These are phyloP conservation scores for Epichloe festucae DNA, from an alignment of 2,329 filamentous ascomycete genomes.

Conservation along the genomic window DNA sequence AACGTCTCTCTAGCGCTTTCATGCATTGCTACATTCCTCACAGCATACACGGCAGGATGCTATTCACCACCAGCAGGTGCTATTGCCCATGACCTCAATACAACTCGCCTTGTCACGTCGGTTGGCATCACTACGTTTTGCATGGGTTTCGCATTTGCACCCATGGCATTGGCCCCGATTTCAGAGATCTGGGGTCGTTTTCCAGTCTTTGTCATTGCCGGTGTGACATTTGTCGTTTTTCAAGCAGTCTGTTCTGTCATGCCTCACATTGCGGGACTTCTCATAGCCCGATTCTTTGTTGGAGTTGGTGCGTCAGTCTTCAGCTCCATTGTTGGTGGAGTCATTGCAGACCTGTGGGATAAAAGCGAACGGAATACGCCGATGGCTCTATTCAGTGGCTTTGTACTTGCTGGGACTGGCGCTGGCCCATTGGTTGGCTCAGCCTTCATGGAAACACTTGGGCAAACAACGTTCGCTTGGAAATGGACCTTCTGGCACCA, in stretches of 20 bases:
- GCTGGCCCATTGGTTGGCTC: conserved; percentile 61
- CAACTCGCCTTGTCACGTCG: conserved; percentile 53
- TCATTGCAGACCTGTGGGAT: conserved; percentile 76
- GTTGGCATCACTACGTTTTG: conserved; percentile 75
- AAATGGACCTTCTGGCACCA: conserved; percentile 87
- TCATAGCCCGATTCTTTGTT: conserved; percentile 61
- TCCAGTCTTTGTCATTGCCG: conserved; percentile 66
- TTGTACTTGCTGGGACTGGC: conserved; percentile 67
- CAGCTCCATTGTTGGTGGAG: conserved; percentile 83
- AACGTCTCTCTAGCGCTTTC: conserved; percentile 57
- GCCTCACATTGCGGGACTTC: conserved; percentile 55
- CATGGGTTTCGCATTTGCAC: conserved; percentile 64
- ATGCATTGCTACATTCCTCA: conserved; percentile 61
- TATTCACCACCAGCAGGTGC: conserved; percentile 58
- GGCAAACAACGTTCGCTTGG: conserved; percentile 40
- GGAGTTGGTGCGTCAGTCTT: conserved; percentile 70
- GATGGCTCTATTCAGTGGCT: conserved; percentile 79
- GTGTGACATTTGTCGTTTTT: conserved; percentile 56
- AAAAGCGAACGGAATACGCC: conserved; percentile 70
- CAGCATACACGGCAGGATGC: conserved; percentile 69
- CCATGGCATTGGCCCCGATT: conserved; percentile 80
- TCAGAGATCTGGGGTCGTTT: conserved; percentile 80
- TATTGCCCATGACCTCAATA: conserved; percentile 52
- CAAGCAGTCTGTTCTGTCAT: conserved; percentile 65
- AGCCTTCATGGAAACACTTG: conserved; percentile 51